phyloP scores from a whole-genome alignment of 179 eudicot genomes.

The Gypsophila paniculata region DNA sequence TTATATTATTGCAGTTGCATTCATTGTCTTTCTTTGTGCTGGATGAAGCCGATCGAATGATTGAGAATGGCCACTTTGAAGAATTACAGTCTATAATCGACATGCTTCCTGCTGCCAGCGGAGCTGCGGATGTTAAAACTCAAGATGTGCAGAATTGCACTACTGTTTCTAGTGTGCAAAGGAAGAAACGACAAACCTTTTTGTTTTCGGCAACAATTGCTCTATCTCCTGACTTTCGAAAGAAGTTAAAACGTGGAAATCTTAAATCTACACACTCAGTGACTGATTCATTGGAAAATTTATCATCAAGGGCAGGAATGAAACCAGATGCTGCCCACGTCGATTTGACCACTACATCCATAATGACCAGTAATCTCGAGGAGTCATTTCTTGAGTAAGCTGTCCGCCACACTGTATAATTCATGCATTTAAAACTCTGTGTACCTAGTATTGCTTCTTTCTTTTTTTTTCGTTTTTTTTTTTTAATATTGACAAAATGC shows the following conservation, averaged over 20 bases:
- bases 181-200: slow-evolving; percentile 92
- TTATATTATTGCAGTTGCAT: slow-evolving; percentile 60
- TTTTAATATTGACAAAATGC: neutral
- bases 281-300: slow-evolving; percentile 64
- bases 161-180: slow-evolving; percentile 55
- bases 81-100: slow-evolving; percentile 92
- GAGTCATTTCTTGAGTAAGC: slow-evolving; percentile 93
- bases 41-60: slow-evolving; percentile 99
- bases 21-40: slow-evolving; percentile 90
- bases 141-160: slow-evolving; percentile 54
- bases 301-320: slow-evolving; percentile 94
- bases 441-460: neutral
- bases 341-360: slow-evolving; percentile 77
- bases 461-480: neutral
- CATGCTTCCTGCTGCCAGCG: slow-evolving; percentile 62
- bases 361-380: slow-evolving; percentile 75
- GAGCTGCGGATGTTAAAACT: slow-evolving; percentile 37
- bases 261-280: slow-evolving; percentile 38
- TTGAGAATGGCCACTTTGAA: slow-evolving; percentile 87
- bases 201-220: slow-evolving; percentile 98
- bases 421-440: neutral
- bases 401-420: slow-evolving; percentile 1
- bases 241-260: slow-evolving; percentile 80
- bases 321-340: slow-evolving; percentile 78
- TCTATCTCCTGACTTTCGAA: slow-evolving; percentile 77